Conservation (phyloP, 75 land plant genomes). For the Pinus albicaulis region DNA sequence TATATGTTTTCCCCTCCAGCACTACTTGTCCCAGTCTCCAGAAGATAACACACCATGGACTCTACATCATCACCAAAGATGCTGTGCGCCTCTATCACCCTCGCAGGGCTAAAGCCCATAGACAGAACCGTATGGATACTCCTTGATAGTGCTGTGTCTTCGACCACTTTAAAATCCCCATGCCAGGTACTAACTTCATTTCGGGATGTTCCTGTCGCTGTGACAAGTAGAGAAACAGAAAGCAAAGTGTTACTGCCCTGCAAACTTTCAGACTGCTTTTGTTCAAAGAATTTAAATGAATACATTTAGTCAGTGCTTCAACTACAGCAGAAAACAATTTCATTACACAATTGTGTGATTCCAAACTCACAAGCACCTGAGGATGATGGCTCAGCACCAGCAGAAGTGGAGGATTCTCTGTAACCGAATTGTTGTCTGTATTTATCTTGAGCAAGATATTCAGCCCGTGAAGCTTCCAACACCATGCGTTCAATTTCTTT, state of each 20-base stretch:
- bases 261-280: neutral
- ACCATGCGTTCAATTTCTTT: constrained; percentile 98
- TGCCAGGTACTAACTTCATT: constrained; percentile 5
- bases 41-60: constrained; percentile 84
- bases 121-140: constrained; percentile 78
- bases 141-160: constrained; percentile 34
- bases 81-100: constrained; percentile 83
- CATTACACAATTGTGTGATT: neutral
- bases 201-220: constrained; percentile 32
- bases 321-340: constrained; percentile 1
- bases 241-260: neutral
- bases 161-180: constrained; percentile 4
- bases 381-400: constrained; percentile 93
- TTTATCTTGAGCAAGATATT: constrained; percentile 70
- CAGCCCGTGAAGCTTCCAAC: constrained; percentile 96
- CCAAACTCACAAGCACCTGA: constrained; percentile 28
- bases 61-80: constrained; percentile 97
- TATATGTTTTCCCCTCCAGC: constrained; percentile 26
- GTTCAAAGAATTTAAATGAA: neutral
- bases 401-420: constrained; percentile 80
- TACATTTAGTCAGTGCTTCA: neutral
- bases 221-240: neutral
- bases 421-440: constrained; percentile 48
- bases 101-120: constrained; percentile 93
- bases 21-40: constrained; percentile 68